Base-by-base conservation (phyloP, 2,329 filamentous ascomycete genomes). In the Xylariaceae sp. region DNA sequence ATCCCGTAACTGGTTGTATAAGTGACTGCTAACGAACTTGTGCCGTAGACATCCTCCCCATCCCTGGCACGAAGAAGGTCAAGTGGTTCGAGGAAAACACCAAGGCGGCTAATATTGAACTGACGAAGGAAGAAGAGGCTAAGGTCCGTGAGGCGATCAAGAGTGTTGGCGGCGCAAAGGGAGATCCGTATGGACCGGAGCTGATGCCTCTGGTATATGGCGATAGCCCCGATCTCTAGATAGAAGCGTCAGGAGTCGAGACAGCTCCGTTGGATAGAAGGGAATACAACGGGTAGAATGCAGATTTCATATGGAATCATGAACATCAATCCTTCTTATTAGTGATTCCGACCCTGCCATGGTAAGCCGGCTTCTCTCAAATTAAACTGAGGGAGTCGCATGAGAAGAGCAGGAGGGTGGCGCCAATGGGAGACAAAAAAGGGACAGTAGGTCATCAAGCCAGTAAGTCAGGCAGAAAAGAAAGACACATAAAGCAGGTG, bases 11-110 rank as follows among this genome's bases (percentile, higher is more conserved):
- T 34, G 18, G 11, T 11, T 13, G 3, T 10, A 15, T 4, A 2
- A 8, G 2, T 7, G 8, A 7, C 6, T 48, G 7, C 15, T 45
- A 3, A n/a, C 74, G 90, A 51, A 88, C 86, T 10, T 13, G 8
- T 11, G 6, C 7, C 3, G 70, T 86, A 91, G 74, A 72, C 39
- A 72, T 74, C 55, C 71, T 74, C 51, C 72, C 72, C 2, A 74
- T 74, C 50, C 72, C 72, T 0, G 72, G 72, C 2, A 74, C 72
- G n/a, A 74, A 72, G 63, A 66, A 66, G 9, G 54, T 68, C 23
- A 70, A 70, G 55, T 71, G 72, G 23, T 55, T 74, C 3, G 70
- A 73, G 56, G 68, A 73, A 52, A 74, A 75, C 53, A 65, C 70
- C 10, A 68, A 60, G n/a, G 70, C 72, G 0, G 54, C 72, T 3